A percentile compares a stretch with the other conserved stretches of the same genome.
phyloP scores from a whole-genome alignment of 768 basidiomycete species.

The Symmetrospora coprosmae region DNA sequence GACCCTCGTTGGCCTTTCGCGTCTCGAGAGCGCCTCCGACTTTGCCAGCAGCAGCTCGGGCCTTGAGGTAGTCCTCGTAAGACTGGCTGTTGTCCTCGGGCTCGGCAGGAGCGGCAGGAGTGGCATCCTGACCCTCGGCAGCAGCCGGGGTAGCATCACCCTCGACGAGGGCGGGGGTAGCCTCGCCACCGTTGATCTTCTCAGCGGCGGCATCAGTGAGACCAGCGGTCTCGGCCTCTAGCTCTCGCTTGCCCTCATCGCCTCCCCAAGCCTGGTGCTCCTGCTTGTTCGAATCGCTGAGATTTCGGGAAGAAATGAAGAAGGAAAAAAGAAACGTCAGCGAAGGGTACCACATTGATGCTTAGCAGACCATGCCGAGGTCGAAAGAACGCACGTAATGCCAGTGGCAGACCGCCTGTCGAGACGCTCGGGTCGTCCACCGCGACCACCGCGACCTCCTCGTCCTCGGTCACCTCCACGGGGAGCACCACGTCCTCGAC shows the following conservation, averaged over 20 bases:
- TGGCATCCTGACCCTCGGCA: slow-evolving; percentile 23
- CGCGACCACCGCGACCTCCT: neutral
- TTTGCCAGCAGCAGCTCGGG: slow-evolving; percentile 45
- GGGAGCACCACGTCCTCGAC: slow-evolving; percentile 1
- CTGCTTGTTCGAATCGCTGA: slow-evolving; percentile 90
- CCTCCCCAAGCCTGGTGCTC: slow-evolving; percentile 90
- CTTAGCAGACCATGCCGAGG: neutral
- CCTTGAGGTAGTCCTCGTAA: slow-evolving; percentile 78
- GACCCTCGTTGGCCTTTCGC: slow-evolving; percentile 68
- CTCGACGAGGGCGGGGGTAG: slow-evolving; percentile 12
- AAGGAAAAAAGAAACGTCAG: neutral
- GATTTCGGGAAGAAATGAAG: no score
- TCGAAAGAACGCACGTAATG: neutral
- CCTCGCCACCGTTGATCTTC: slow-evolving; percentile 32
- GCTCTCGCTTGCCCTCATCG: slow-evolving; percentile 69
- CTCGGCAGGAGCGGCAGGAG: slow-evolving; percentile 39
- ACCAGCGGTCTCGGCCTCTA: slow-evolving; percentile 65
- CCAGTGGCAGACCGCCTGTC: slow-evolving; percentile 15
- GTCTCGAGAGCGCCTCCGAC: slow-evolving; percentile 62
- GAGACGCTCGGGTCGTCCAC: neutral
- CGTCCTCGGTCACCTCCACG: slow-evolving; percentile 3
- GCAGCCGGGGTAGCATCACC: slow-evolving; percentile 25
- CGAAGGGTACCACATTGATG: neutral
- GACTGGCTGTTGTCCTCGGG: slow-evolving; percentile 90
- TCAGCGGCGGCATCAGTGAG: slow-evolving; percentile 36